A percentile compares a stretch with the other conserved stretches of the same genome.
Conservation (phyloP, 164 flowering plant species). For the Berberis vulgaris region DNA sequence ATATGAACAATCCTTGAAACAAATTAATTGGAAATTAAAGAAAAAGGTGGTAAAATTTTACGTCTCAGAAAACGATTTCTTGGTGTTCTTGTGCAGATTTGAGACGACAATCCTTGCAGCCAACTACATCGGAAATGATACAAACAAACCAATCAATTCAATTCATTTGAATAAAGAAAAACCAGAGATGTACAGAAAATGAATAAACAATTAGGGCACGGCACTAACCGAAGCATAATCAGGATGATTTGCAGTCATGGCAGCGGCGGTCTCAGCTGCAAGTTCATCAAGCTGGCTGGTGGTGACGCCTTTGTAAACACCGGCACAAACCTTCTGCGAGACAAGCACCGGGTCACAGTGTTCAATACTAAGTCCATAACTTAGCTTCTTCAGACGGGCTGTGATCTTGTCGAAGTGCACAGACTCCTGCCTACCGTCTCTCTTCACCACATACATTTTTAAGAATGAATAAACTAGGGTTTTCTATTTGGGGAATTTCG, state of each 20-base stretch:
- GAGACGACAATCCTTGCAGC: constrained; percentile 97
- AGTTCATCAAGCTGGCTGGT: constrained; percentile 95
- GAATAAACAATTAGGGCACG: background rate
- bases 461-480: background rate
- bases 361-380: constrained; percentile 84
- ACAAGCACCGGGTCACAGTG: constrained; percentile 97
- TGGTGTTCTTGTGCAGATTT: constrained; percentile 92
- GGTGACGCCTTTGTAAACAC: constrained; percentile 95
- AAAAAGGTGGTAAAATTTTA: constrained; percentile 23
- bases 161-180: background rate
- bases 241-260: constrained; percentile 94
- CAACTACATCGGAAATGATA: constrained; percentile 36
- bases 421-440: constrained; percentile 90
- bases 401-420: constrained; percentile 98
- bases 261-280: constrained; percentile 97
- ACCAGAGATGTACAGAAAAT: background rate
- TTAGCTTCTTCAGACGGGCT: constrained; percentile 91
- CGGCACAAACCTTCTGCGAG: constrained; percentile 96
- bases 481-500: background rate
- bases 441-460: constrained; percentile 92
- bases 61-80: constrained; percentile 95
- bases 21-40: background rate
- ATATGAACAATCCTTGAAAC: background rate
- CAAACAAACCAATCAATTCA: background rate
- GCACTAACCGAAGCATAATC: constrained; percentile 85